Conservation (phyloP, 176 grass and related monocot species). For the Cenchrus americanus region DNA sequence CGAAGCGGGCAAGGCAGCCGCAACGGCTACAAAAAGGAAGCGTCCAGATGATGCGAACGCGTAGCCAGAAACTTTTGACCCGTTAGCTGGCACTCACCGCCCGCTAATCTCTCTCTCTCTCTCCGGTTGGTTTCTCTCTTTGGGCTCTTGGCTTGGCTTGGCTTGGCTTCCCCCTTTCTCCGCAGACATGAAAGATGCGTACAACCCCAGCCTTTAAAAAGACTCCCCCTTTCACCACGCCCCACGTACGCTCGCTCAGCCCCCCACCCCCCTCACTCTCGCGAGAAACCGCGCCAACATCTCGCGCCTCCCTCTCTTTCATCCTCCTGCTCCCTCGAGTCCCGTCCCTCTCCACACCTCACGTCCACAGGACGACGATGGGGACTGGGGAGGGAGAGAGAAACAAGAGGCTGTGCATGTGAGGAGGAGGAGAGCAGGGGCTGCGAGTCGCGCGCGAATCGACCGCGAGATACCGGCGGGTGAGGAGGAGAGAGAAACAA, state of each 20-base stretch:
- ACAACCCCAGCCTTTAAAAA: conserved; percentile 35
- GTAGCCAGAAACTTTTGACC: conserved; percentile 10
- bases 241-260: not conserved
- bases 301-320: not conserved
- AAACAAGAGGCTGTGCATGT: not conserved
- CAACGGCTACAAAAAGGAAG: not conserved
- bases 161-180: not conserved
- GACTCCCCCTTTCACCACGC: conserved; percentile 29
- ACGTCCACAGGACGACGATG: not conserved
- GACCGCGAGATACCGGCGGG: not conserved
- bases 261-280: not conserved
- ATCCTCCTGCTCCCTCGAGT: not conserved
- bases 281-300: not conserved
- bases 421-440: not conserved
- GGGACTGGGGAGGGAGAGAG: no score
- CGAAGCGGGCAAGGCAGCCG: no score
- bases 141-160: no score
- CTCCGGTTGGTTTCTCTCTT: not conserved
- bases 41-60: conserved; percentile 15
- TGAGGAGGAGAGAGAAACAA: no score
- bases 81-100: conserved; percentile 8
- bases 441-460: not conserved
- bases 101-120: not conserved
- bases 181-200: conserved; percentile 30
- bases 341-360: not conserved